Conservation (phyloP, 1,284 basidiomycete species). For the Cystobasidium slooffiae region DNA sequence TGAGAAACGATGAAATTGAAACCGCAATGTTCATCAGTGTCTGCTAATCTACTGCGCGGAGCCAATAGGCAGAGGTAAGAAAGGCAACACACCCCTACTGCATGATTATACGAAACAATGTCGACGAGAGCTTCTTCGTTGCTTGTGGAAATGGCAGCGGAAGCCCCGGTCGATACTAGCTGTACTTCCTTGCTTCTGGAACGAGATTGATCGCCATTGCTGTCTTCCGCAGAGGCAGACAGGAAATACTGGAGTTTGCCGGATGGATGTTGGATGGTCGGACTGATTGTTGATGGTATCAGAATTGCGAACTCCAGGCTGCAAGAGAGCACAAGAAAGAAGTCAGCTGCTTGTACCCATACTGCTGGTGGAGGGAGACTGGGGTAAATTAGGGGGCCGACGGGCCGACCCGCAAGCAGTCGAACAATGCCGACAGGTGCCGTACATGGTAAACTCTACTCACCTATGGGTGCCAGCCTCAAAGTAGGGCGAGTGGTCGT, state of each 20-base stretch:
- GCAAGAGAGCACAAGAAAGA: not conserved
- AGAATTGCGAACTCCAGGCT: slow-evolving; percentile 31
- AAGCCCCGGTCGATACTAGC: slow-evolving; percentile 6
- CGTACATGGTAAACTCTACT: not conserved
- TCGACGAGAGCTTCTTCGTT: slow-evolving; percentile 24
- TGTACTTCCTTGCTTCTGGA: slow-evolving; percentile 19
- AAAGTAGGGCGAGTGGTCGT: slow-evolving; percentile 17
- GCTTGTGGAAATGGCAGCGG: slow-evolving; percentile 1
- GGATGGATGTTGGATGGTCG: not conserved
- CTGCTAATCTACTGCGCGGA: not conserved
- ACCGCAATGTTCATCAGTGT: slow-evolving; percentile 12
- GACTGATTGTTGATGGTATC: slow-evolving; percentile 4
- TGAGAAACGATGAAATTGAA: slow-evolving; percentile 7
- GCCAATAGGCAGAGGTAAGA: not conserved
- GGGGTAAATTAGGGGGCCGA: not conserved
- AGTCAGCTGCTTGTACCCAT: not conserved
- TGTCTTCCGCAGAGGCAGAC: slow-evolving; percentile 6
- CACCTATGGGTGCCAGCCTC: slow-evolving; percentile 7
- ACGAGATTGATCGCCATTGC: not conserved
- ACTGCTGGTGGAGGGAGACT: not conserved
- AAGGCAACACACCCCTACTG: slow-evolving; percentile 21
- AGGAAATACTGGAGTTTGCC: slow-evolving; percentile 8
- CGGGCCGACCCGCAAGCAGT: not conserved
- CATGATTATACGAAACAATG: slow-evolving; percentile 23
- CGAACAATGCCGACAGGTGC: not conserved